A percentile compares a stretch with the other conserved stretches of the same genome.
Evolutionary conservation across 805 yeast genomes (phyloP).

Genomic region (Ogataea minuta): DNA sequence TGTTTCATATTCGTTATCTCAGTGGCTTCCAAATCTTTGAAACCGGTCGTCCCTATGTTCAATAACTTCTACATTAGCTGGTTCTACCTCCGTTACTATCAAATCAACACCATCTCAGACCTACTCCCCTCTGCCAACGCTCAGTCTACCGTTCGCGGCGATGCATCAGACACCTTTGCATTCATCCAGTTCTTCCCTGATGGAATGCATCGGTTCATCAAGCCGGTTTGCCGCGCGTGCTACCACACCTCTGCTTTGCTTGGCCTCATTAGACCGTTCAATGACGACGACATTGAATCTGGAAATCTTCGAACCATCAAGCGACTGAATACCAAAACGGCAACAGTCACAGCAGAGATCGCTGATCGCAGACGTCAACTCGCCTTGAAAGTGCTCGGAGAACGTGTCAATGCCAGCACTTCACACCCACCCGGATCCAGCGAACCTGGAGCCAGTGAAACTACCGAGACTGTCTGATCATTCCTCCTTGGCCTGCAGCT

Average conservation of each 20-base stretch:
- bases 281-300: constrained; percentile 66
- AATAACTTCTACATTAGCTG: constrained; percentile 67
- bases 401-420: constrained; percentile 30
- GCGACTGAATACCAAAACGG: constrained; percentile 42
- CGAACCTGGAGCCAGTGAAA: constrained; percentile 4
- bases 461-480: neutral
- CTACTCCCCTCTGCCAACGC: constrained; percentile 27
- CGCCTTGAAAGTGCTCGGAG: constrained; percentile 72
- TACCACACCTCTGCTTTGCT: constrained; percentile 41
- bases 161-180: constrained; percentile 87
- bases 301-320: constrained; percentile 70
- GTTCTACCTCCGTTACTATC: constrained; percentile 76
- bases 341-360: constrained; percentile 37
- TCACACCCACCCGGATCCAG: constrained; percentile 1
- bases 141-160: constrained; percentile 54
- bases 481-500: constrained; percentile 15
- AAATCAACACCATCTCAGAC: constrained; percentile 40
- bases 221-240: constrained; percentile 46
- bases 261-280: constrained; percentile 58
- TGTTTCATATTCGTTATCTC: constrained; percentile 31
- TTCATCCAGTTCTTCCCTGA: constrained; percentile 83
- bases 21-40: constrained; percentile 31
- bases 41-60: constrained; percentile 55
- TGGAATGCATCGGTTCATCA: constrained; percentile 47
- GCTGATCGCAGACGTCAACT: constrained; percentile 78